A percentile compares a stretch with the other conserved stretches of the same genome.
These are phyloP conservation scores for Coccomyxa sp. DNA, from an alignment of 139 green algal genomes.

Conservation along the genomic window DNA sequence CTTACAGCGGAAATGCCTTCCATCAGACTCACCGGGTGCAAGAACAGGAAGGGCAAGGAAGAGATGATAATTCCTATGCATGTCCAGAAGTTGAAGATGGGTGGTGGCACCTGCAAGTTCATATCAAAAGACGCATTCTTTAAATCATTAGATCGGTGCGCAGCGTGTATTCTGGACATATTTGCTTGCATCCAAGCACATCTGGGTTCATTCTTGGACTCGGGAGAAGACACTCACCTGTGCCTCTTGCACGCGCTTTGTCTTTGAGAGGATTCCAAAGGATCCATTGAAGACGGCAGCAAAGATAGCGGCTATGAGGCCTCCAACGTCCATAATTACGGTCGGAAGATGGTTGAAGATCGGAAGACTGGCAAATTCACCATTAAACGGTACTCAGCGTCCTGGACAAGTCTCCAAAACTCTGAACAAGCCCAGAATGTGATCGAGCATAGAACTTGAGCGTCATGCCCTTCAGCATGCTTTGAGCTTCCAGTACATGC, in stretches of 20 bases:
- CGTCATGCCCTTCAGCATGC: too few relatives aligned
- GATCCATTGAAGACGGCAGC: conserved; percentile 24
- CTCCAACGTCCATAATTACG: background rate
- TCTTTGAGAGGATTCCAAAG: conserved; percentile 22
- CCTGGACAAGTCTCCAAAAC: background rate
- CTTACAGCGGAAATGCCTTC: too few relatives aligned
- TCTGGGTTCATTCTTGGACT: conserved; percentile 13
- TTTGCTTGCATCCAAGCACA: background rate
- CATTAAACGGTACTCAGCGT: background rate
- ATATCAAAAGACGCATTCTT: background rate
- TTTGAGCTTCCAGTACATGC: background rate
- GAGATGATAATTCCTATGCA: background rate
- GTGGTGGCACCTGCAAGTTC: background rate
- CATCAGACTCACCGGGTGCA: background rate
- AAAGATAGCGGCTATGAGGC: background rate
- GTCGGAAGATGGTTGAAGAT: background rate
- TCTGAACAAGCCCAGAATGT: background rate
- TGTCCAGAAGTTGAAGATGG: background rate
- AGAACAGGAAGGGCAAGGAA: background rate
- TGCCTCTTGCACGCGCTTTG: background rate
- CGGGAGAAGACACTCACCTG: conserved; percentile 8
- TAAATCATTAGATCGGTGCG: background rate
- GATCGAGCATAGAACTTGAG: too few relatives aligned
- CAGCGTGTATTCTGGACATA: background rate
- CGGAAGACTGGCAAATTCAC: background rate